These are phyloP conservation scores for Draba incana DNA, from an alignment of 345 rosid species.

Conservation along the genomic window DNA sequence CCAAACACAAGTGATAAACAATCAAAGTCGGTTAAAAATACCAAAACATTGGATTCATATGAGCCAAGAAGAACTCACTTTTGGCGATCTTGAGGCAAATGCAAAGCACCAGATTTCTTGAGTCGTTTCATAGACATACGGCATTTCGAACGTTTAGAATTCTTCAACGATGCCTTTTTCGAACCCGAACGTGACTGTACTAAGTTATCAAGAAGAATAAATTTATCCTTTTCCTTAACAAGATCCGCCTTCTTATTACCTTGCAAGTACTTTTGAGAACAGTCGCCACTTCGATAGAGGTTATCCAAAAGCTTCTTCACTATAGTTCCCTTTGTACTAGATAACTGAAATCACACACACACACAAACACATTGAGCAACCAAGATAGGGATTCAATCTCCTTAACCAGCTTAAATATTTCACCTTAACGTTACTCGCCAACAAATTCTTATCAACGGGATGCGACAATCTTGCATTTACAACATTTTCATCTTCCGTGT, in stretches of 20 bases:
- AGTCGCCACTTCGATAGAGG: slow-evolving; percentile 83
- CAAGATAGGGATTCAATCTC: background rate
- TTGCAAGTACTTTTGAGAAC: slow-evolving; percentile 74
- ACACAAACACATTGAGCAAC: slow-evolving; percentile 17
- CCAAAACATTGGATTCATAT: background rate
- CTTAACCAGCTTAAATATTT: too few species aligned
- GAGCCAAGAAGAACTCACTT: slow-evolving; percentile 52
- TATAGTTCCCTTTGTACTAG: slow-evolving; percentile 55
- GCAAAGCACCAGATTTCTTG: slow-evolving; percentile 65
- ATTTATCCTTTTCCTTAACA: slow-evolving; percentile 60
- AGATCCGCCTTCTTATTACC: slow-evolving; percentile 66
- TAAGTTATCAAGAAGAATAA: slow-evolving; percentile 84
- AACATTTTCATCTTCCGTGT: slow-evolving; percentile 47
- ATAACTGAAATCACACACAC: slow-evolving; percentile 49
- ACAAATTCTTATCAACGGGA: slow-evolving; percentile 61
- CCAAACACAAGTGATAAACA: slow-evolving; percentile 31
- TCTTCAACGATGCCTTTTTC: slow-evolving; percentile 48
- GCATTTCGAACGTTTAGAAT: slow-evolving; percentile 77
- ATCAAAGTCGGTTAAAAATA: background rate
- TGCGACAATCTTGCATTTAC: slow-evolving; percentile 55
- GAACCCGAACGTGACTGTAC: slow-evolving; percentile 54
- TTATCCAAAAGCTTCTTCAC: slow-evolving; percentile 66
- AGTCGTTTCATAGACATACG: slow-evolving; percentile 79
- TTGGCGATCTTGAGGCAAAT: slow-evolving; percentile 54
- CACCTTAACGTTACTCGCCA: slow-evolving; percentile 57